phyloP scores from a whole-genome alignment of 805 yeast species.

The Metschnikowia kofuensis region DNA sequence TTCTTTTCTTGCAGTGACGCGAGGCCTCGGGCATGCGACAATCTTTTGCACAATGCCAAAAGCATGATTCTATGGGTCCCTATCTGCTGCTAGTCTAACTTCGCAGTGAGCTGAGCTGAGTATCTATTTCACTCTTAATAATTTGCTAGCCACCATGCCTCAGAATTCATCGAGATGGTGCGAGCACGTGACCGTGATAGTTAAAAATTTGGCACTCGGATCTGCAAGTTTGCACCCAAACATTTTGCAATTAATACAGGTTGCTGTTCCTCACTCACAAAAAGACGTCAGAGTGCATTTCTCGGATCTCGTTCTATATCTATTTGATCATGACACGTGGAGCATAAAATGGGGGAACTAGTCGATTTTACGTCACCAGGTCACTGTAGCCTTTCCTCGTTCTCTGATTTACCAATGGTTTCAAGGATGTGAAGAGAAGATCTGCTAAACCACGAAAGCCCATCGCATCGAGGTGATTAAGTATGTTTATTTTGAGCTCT shows the following conservation, averaged over 20 bases:
- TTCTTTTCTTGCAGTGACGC: not conserved
- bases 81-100: too few species aligned
- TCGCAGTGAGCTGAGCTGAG: too few species aligned
- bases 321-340: too few species aligned
- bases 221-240: not conserved
- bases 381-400: not conserved
- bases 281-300: too few species aligned
- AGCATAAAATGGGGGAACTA: too few species aligned
- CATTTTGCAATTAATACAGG: too few species aligned
- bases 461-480: conserved; percentile 37
- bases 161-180: not conserved
- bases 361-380: too few species aligned
- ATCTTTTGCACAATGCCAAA: not conserved
- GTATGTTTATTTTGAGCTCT: conserved; percentile 43
- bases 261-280: too few species aligned
- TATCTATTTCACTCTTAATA: too few species aligned
- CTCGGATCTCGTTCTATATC: too few species aligned
- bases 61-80: not conserved
- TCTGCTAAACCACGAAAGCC: conserved; percentile 51
- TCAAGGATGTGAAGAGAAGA: conserved; percentile 52
- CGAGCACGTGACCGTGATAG: not conserved
- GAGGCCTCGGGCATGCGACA: not conserved
- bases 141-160: too few species aligned
- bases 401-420: conserved; percentile 33
- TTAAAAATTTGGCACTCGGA: not conserved